Base-by-base conservation (phyloP, 2,329 filamentous ascomycete species). In the Trichoderma harzianum region DNA sequence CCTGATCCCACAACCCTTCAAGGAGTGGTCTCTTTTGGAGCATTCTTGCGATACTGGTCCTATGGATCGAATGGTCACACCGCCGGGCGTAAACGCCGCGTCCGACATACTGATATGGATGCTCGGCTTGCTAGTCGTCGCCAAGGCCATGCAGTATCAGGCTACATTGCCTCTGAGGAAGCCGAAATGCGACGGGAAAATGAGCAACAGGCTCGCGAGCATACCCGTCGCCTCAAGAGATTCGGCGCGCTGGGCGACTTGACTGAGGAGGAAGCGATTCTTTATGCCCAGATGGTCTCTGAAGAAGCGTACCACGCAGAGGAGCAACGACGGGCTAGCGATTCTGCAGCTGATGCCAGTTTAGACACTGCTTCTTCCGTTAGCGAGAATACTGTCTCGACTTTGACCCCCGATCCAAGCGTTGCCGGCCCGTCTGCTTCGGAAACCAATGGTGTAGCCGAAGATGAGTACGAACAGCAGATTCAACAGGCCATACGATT, bases 21-120 rank as follows among this genome's bases (percentile, higher is more conserved):
- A 43, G 96, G 96, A 7, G 90, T 97, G 73, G 91, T 98, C 1
- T 92, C 95, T 1, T 90, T 97, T 65, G 96, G 96, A 12, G 93
- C 92, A 0, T 92, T 95, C 77, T 83, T 99, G 21, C 92, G 94
- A 14, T 98, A 94, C 80, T 99, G 96, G 96, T 91, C 93, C 4
- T 98, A 97, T 79, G 97, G 93, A 80, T 95, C 94, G 11, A 91
- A 91, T 0, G 91, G 92, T 76, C 90, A 94, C 73, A 89, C 91
- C 72, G 88, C 91, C 65, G 90, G 90, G 70, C 92, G 89, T 74
- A 97, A 97, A 81, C 92, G 94, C n/a, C 91, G 90, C 10, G 83
- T 91, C 16, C 91, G 93, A 47, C 91, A 93, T 72, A 88, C 90
- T 1, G 90, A 89, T 72, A 78, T 85, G 16, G 69, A 72, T 7